A percentile compares a stretch with the other conserved stretches of the same genome.
These are phyloP conservation scores for Potentilla sterilis DNA, from an alignment of 306 rosid species.

Conservation along the genomic window DNA sequence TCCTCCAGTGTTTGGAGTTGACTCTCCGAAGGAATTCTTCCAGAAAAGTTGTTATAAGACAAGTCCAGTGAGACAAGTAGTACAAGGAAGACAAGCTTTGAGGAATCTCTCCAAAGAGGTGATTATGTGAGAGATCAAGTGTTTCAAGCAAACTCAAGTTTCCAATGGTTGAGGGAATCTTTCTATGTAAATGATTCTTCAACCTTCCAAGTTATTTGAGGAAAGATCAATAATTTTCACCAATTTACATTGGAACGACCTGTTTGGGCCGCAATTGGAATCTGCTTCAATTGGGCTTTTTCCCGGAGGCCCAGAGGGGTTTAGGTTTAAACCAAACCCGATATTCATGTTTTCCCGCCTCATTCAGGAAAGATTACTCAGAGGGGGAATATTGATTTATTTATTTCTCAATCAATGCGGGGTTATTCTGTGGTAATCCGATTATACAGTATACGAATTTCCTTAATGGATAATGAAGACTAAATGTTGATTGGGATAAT, in stretches of 20 bases:
- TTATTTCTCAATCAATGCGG: too few relatives aligned
- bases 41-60: slow-evolving; percentile 14
- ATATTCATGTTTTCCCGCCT: too few relatives aligned
- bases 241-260: neutral
- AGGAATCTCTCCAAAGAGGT: slow-evolving; percentile 13
- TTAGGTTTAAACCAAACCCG: too few relatives aligned
- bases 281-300: too few relatives aligned
- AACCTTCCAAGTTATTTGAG: neutral
- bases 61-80: slow-evolving; percentile 16
- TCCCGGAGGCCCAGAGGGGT: too few relatives aligned
- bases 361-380: too few relatives aligned
- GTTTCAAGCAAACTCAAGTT: neutral
- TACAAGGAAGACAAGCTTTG: slow-evolving; percentile 5
- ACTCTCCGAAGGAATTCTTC: neutral
- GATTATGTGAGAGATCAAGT: neutral
- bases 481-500: too few relatives aligned
- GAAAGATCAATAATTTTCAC: slow-evolving; percentile 14
- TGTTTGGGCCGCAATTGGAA: neutral
- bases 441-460: too few relatives aligned
- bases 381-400: too few relatives aligned
- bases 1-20: slow-evolving; percentile 11
- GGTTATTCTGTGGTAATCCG: too few relatives aligned
- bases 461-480: too few relatives aligned
- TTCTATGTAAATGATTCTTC: slow-evolving; percentile 9
- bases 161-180: slow-evolving; percentile 13